phyloP scores from a whole-genome alignment of 2,329 filamentous ascomycete genomes.

The Macrophomina tecta region DNA sequence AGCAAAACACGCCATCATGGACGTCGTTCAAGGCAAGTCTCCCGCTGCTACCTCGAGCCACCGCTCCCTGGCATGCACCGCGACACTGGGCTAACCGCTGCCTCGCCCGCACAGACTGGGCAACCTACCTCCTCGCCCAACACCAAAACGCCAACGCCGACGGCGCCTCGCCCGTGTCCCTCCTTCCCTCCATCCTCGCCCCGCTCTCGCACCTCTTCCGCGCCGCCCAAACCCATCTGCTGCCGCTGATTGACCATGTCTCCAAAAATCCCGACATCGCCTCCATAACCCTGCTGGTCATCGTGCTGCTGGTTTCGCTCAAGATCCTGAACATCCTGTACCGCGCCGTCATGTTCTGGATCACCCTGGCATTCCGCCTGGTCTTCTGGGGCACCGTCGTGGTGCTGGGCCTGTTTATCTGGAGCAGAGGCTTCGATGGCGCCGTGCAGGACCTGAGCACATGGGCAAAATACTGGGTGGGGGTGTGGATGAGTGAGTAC shows the following conservation, averaged over 20 bases:
- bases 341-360: slow-evolving; percentile 77
- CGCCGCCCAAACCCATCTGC: slow-evolving; percentile 41
- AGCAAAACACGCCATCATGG: slow-evolving; percentile 27
- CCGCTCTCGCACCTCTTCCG: slow-evolving; percentile 21
- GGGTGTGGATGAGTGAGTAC: slow-evolving; percentile 25
- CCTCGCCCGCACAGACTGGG: slow-evolving; percentile 13
- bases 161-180: neutral
- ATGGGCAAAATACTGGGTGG: slow-evolving; percentile 14
- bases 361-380: slow-evolving; percentile 67
- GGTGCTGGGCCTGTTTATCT: slow-evolving; percentile 62
- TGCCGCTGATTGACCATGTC: slow-evolving; percentile 40
- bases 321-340: slow-evolving; percentile 72
- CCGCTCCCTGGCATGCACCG: too few species aligned
- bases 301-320: slow-evolving; percentile 68
- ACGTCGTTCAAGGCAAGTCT: slow-evolving; percentile 30
- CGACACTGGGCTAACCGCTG: neutral
- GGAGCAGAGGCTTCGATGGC: slow-evolving; percentile 67
- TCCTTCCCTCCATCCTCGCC: neutral
- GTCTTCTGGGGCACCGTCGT: slow-evolving; percentile 68
- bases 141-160: neutral
- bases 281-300: slow-evolving; percentile 61
- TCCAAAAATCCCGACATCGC: slow-evolving; percentile 53
- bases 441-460: slow-evolving; percentile 63
- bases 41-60: neutral
- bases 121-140: slow-evolving; percentile 19